phyloP scores from a whole-genome alignment of 148 eudicot species.

The Silene conica region DNA sequence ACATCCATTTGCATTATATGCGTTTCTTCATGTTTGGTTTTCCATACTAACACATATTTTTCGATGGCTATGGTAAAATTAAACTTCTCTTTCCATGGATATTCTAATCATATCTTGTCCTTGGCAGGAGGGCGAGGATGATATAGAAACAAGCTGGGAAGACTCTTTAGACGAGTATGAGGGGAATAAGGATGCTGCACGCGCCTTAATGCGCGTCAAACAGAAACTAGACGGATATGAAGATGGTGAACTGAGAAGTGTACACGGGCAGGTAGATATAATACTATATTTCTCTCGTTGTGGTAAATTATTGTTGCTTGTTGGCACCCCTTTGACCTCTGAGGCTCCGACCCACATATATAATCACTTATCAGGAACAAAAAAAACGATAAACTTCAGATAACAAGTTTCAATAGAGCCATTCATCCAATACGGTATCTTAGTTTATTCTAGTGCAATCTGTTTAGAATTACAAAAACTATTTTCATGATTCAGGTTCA shows the following conservation, averaged over 20 bases:
- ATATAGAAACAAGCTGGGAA: conserved; percentile 67
- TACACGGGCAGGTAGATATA: conserved; percentile 81
- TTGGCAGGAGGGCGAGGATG: conserved; percentile 72
- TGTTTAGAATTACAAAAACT: neutral
- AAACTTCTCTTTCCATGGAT: neutral
- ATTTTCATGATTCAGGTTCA: conserved; percentile 58
- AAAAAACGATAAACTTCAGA: no score
- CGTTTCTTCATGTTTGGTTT: neutral
- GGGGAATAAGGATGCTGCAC: conserved; percentile 98
- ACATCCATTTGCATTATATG: conserved; percentile 1
- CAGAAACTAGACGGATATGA: conserved; percentile 98
- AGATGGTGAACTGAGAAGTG: conserved; percentile 98
- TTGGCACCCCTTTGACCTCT: neutral
- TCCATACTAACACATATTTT: neutral
- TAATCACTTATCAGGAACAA: neutral
- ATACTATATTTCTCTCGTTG: neutral
- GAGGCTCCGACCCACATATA: no score
- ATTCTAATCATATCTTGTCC: conserved; percentile 2
- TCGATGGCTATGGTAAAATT: neutral
- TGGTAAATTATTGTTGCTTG: neutral
- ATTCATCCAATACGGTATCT: neutral
- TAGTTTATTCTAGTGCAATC: neutral
- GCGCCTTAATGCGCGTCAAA: conserved; percentile 94
- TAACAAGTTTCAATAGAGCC: neutral
- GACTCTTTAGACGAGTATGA: conserved; percentile 79